Conservation (phyloP, 192 early-diverging fungal genomes). For the Podila clonocystis region DNA sequence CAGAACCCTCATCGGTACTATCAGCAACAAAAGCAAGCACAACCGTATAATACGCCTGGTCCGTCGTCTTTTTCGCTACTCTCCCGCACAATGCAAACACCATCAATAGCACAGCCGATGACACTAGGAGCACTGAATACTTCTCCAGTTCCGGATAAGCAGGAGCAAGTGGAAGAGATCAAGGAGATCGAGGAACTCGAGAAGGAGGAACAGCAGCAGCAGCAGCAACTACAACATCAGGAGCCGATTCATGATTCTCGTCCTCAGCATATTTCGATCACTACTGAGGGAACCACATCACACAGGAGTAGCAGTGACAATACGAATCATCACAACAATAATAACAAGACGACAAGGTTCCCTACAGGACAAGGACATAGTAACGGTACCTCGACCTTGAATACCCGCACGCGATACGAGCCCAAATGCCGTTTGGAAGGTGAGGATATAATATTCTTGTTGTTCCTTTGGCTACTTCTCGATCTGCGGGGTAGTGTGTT, state of each 20-base stretch:
- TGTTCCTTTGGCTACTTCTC: background rate
- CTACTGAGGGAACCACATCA: background rate
- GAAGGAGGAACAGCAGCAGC: background rate
- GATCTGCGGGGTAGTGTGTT: slow-evolving; percentile 4
- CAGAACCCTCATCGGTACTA: slow-evolving; percentile 34
- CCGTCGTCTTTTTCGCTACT: background rate
- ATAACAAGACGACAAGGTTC: background rate
- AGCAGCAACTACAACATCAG: background rate
- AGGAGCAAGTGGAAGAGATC: background rate
- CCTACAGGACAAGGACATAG: background rate
- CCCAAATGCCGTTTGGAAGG: slow-evolving; percentile 38
- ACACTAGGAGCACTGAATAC: slow-evolving; percentile 1
- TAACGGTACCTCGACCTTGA: background rate
- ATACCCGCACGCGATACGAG: slow-evolving; percentile 11
- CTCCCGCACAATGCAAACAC: background rate
- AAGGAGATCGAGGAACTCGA: background rate
- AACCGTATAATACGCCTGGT: background rate
- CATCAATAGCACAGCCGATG: background rate
- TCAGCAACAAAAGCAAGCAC: slow-evolving; percentile 1
- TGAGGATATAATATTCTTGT: slow-evolving; percentile 4
- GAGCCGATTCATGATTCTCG: background rate
- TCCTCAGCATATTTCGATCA: background rate
- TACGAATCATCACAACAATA: background rate
- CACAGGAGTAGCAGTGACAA: background rate
- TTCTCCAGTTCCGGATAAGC: background rate